Percentiles rank a stretch among this genome's conserved stretches.
Evolutionary conservation across 1,139 yeast species (phyloP).

Genomic region (Saccharomyces hybrid): DNA sequence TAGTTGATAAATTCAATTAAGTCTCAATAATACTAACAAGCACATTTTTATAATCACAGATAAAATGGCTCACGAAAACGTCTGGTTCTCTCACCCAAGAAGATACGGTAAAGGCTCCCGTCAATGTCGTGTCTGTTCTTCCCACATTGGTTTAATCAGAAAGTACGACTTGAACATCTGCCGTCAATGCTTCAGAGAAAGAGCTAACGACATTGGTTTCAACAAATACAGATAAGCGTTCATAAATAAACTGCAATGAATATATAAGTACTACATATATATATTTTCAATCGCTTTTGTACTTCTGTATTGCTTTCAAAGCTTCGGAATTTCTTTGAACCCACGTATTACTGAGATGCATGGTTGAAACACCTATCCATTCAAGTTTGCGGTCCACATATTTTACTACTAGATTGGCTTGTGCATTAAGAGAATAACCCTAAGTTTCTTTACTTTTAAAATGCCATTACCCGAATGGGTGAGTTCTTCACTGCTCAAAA

Average conservation of each 20-base stretch:
- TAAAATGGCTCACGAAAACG: conserved; percentile 99
- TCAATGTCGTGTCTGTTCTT: conserved; percentile 98
- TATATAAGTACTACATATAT: background rate
- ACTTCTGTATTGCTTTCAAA: background rate
- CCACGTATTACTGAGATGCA: background rate
- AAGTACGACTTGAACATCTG: conserved; percentile 99
- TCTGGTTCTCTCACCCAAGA: conserved; percentile 99
- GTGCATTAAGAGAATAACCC: background rate
- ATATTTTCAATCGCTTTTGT: background rate
- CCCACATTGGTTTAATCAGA: conserved; percentile 99
- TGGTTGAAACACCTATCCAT: background rate
- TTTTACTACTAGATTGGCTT: background rate
- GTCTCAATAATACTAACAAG: background rate
- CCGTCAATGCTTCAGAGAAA: conserved; percentile 99
- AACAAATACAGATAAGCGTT: conserved; percentile 83
- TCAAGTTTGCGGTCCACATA: background rate
- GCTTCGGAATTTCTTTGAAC: background rate
- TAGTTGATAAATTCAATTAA: background rate
- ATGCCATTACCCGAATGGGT: background rate
- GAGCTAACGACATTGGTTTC: conserved; percentile 98
- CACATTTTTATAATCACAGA: background rate
- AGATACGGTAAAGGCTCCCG: conserved; percentile 99
- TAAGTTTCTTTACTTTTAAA: background rate
- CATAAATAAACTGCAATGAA: background rate
- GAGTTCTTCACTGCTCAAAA: background rate